Percentiles rank a stretch among this genome's conserved stretches.
Conservation (phyloP, 2,329 filamentous ascomycete genomes). For the Parascedosporium putredinis region DNA sequence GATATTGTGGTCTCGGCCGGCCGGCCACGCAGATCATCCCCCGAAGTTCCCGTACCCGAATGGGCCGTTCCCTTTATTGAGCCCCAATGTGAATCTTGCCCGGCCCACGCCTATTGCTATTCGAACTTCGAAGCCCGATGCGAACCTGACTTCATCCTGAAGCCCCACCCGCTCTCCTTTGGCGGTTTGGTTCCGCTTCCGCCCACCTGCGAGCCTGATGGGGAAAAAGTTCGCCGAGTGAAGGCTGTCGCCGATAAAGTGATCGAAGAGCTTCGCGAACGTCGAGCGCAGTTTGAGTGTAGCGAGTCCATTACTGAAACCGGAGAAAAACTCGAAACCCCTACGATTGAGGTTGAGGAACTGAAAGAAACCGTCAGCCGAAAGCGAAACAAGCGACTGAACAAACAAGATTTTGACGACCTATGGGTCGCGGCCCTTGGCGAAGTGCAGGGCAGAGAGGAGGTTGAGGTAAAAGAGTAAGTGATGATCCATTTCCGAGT, state of each 20-base stretch:
- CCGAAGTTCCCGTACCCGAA: slow-evolving; percentile 52
- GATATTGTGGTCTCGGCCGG: slow-evolving; percentile 81
- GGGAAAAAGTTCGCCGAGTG: slow-evolving; percentile 79
- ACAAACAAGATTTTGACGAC: slow-evolving; percentile 81
- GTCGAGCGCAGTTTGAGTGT: slow-evolving; percentile 84
- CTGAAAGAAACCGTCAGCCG: slow-evolving; percentile 67
- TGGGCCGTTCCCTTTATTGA: slow-evolving; percentile 59
- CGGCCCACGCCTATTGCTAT: slow-evolving; percentile 82
- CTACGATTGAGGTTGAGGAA: slow-evolving; percentile 55
- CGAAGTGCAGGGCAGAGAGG: slow-evolving; percentile 55
- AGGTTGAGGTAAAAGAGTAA: slow-evolving; percentile 49
- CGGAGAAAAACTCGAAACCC: slow-evolving; percentile 47
- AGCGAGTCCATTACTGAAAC: slow-evolving; percentile 57
- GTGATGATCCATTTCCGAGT: slow-evolving; percentile 26
- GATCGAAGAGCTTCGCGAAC: slow-evolving; percentile 74
- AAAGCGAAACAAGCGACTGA: slow-evolving; percentile 74
- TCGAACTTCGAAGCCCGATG: slow-evolving; percentile 67
- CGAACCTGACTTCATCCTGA: slow-evolving; percentile 77
- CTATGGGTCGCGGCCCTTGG: slow-evolving; percentile 67
- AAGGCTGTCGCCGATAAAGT: slow-evolving; percentile 81
- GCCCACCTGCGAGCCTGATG: slow-evolving; percentile 89
- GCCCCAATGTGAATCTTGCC: slow-evolving; percentile 83
- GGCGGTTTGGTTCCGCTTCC: slow-evolving; percentile 73
- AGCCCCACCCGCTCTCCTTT: slow-evolving; percentile 72
- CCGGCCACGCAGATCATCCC: slow-evolving; percentile 41